phyloP scores from a whole-genome alignment of 2,329 filamentous ascomycete genomes.

The Diplodia seriata region DNA sequence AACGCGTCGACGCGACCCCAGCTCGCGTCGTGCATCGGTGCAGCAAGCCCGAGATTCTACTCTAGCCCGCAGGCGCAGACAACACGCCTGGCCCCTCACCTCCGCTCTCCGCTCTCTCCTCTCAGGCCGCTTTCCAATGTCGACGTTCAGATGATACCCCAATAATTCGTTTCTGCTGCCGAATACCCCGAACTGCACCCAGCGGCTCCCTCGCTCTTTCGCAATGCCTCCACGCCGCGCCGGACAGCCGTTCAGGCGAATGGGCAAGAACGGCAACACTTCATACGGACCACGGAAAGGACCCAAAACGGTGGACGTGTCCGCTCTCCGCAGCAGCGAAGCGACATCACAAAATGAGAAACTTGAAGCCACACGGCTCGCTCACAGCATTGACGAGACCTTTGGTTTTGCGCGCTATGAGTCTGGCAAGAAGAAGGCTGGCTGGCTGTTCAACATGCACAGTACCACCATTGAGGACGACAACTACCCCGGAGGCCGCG shows the following conservation, averaged over 20 bases:
- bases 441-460: constrained; percentile 96
- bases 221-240: constrained; percentile 54
- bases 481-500: constrained; percentile 80
- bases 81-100: neutral
- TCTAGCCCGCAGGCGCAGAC: constrained; percentile 11
- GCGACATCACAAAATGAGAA: constrained; percentile 92
- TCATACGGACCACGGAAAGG: constrained; percentile 60
- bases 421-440: constrained; percentile 79
- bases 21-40: constrained; percentile 27
- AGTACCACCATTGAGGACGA: constrained; percentile 86
- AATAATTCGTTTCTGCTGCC: constrained; percentile 23
- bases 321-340: constrained; percentile 76
- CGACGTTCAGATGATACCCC: constrained; percentile 43
- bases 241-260: constrained; percentile 52
- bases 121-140: neutral
- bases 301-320: constrained; percentile 80
- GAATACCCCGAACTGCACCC: constrained; percentile 10
- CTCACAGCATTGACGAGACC: constrained; percentile 88
- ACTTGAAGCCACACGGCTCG: constrained; percentile 81
- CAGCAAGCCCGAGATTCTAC: constrained; percentile 21
- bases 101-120: neutral
- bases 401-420: constrained; percentile 96
- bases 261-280: constrained; percentile 51
- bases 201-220: constrained; percentile 30
- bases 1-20: constrained; percentile 29